Evolutionary conservation across 306 rosid genomes (phyloP).

Genomic region (Trichosanthes truncata): DNA sequence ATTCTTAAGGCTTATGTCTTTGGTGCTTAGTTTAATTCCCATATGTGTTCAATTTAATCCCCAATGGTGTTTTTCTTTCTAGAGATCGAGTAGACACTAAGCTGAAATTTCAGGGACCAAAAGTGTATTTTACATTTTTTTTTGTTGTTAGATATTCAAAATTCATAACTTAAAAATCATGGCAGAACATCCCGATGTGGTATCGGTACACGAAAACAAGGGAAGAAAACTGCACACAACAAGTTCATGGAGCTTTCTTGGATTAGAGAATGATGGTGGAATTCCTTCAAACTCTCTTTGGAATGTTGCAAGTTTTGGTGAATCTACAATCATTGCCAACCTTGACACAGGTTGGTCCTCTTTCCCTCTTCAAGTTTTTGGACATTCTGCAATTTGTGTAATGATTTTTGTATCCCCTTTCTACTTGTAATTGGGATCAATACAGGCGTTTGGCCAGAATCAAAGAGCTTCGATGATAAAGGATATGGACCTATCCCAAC

Average conservation of each 20-base stretch:
- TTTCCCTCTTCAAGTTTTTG: neutral
- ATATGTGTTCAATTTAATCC: no score
- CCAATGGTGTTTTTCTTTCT: no score
- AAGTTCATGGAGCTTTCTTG: constrained; percentile 59
- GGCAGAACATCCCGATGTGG: constrained; percentile 34
- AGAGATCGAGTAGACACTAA: no score
- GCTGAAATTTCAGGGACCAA: no score
- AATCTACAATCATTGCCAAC: constrained; percentile 43
- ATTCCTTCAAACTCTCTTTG: constrained; percentile 22
- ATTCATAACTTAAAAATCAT: neutral
- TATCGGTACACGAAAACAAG: constrained; percentile 25
- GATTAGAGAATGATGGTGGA: constrained; percentile 22
- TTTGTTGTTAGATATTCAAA: no score
- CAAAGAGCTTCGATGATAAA: neutral
- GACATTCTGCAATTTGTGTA: neutral
- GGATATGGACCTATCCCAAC: neutral
- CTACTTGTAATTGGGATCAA: neutral
- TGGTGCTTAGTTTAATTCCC: no score
- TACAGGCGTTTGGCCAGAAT: neutral
- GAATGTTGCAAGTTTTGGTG: constrained; percentile 44
- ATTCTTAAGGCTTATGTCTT: neutral
- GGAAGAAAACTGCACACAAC: constrained; percentile 34
- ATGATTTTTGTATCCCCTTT: neutral
- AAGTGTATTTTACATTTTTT: no score
- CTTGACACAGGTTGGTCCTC: constrained; percentile 45